Conservation (phyloP, 148 eudicot genomes). For the Beta vulgaris region DNA sequence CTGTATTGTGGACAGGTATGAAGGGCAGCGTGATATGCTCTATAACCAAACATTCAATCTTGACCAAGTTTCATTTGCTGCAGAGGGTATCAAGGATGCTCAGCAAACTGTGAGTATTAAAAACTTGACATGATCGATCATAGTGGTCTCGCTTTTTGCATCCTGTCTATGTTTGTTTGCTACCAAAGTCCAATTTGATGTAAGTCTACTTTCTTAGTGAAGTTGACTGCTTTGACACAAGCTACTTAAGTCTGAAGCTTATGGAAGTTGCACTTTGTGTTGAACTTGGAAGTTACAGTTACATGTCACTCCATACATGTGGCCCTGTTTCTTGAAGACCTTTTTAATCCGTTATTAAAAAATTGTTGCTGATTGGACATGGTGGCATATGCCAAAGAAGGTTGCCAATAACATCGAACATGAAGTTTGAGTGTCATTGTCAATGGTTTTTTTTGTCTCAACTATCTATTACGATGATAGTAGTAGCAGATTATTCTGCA, state of each 20-base stretch:
- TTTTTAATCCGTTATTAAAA: too few species aligned
- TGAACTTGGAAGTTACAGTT: not conserved
- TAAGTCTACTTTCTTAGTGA: not conserved
- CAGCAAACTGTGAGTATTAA: conserved; percentile 85
- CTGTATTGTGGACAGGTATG: conserved; percentile 62
- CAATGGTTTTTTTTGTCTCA: not conserved
- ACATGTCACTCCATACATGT: not conserved
- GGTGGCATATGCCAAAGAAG: not conserved
- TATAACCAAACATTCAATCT: conserved; percentile 96
- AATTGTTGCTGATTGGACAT: not conserved
- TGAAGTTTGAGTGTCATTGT: not conserved
- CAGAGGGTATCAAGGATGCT: conserved; percentile 95
- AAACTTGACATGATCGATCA: not conserved
- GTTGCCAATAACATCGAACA: not conserved
- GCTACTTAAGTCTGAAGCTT: not conserved
- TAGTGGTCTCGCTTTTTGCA: not conserved
- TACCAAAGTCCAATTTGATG: not conserved
- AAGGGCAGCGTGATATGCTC: conserved; percentile 97
- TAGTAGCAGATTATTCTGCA: not conserved
- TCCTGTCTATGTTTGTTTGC: not conserved
- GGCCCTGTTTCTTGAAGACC: not conserved
- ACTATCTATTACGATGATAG: not conserved
- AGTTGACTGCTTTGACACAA: not conserved
- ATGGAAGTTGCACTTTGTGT: not conserved
- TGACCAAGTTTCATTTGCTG: conserved; percentile 92